Base-by-base conservation (phyloP, 1,284 basidiomycete species). In the Trametes versicolor region DNA sequence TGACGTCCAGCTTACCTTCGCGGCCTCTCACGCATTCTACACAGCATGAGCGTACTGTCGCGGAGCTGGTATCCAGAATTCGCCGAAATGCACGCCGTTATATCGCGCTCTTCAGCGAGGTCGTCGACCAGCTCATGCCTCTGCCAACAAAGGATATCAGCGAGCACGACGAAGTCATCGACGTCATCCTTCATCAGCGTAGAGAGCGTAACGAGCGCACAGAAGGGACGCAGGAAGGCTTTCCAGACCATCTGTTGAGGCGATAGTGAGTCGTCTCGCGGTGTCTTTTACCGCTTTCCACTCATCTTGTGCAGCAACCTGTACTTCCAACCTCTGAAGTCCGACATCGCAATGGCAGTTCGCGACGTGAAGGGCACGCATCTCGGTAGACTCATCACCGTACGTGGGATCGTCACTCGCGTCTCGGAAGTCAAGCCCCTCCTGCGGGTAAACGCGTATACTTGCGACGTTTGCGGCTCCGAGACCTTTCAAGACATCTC, bases 391-490 rank as follows among this genome's bases (percentile, higher is more conserved):
- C 85, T 99, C 66, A 97, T 99, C 77, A 98, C 96, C 23, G 93
- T 98, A 66, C 93, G 97, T 50, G 98, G 97, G 55, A 99, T 99
- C 73, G 96, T 99, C 58, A 99, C 97, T 21, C 95, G 98, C 62
- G 96, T 99, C 3, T 98, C 96, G 9, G 98, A 99, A 83, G 98
- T 99, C 76, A 99, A 99, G 76, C 98, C 98, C 10, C 90, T 98
- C 37, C 87, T 99, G 15, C 91, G 95, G 71, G 97, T 99, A 75
- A 98, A 98, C 79, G 98, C 97, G 34, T 99, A 99, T 79, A 98
- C 98, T 0, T 99, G 98, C 81, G 98, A 99, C 77, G 91, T 95
- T 58, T 99, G 98, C 76, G 98, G 98, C 53, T 95, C 95, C 56
- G 98, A 99, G 78, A 97, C 97, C 41, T 99, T 99, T 84, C 96